Conservation (phyloP, 305 asterid genomes). For the Plantago lanceolata region DNA sequence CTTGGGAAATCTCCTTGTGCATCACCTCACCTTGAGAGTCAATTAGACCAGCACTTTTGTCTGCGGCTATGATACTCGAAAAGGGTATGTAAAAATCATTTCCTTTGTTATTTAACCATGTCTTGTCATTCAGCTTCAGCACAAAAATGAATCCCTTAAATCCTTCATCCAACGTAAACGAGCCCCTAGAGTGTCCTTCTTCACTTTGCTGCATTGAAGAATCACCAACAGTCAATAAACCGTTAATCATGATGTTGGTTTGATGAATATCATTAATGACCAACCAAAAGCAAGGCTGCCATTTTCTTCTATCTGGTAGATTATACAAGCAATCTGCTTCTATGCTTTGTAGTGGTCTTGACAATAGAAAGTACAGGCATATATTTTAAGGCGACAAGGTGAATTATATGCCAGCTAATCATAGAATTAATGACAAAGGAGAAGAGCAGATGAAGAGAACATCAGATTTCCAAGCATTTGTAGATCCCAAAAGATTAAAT, state of each 20-base stretch:
- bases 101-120: slow-evolving; percentile 74
- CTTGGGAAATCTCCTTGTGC: slow-evolving; percentile 28
- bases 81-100: slow-evolving; percentile 72
- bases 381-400: not conserved
- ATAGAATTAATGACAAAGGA: not conserved
- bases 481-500: not conserved
- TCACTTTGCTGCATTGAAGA: slow-evolving; percentile 51
- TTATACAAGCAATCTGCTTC: slow-evolving; percentile 9
- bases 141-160: slow-evolving; percentile 64
- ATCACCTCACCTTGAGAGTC: slow-evolving; percentile 30
- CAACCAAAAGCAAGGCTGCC: not conserved
- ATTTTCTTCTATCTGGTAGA: not conserved
- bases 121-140: slow-evolving; percentile 63
- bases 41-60: slow-evolving; percentile 23
- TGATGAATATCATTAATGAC: slow-evolving; percentile 5
- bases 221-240: slow-evolving; percentile 24
- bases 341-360: slow-evolving; percentile 14
- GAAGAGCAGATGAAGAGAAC: not conserved
- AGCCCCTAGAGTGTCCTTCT: slow-evolving; percentile 53
- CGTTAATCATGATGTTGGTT: slow-evolving; percentile 12
- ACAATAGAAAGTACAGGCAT: not conserved
- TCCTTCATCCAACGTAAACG: slow-evolving; percentile 57
- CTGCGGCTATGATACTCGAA: slow-evolving; percentile 29
- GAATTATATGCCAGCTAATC: not conserved
- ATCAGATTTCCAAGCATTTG: not conserved